Evolutionary conservation across 352 stramenopile species (phyloP).

Genomic region (Aphanomyces invadans): DNA sequence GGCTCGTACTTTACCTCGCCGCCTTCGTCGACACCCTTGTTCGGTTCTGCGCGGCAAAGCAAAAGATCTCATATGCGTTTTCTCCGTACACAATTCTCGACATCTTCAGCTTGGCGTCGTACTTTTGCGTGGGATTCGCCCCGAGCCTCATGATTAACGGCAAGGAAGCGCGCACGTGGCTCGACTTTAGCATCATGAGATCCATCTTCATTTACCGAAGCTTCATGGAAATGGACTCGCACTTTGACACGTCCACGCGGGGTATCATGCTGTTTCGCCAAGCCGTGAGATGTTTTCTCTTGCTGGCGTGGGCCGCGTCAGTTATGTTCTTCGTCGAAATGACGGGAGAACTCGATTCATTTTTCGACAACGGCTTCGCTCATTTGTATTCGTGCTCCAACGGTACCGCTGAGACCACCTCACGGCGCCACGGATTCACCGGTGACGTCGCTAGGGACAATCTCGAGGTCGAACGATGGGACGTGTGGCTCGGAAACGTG

Average conservation of each 20-base stretch:
- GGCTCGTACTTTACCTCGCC: conserved; percentile 52
- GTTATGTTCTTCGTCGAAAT: conserved; percentile 85
- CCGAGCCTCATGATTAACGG: conserved; percentile 44
- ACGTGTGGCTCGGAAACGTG: conserved; percentile 57
- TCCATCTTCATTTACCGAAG: conserved; percentile 72
- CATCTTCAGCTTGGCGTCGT: conserved; percentile 58
- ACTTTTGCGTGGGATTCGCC: conserved; percentile 68
- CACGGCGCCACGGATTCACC: conserved; percentile 2
- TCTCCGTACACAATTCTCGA: conserved; percentile 68
- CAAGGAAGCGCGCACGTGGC: conserved; percentile 57
- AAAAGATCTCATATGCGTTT: conserved; percentile 76
- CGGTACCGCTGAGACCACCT: conserved; percentile 46
- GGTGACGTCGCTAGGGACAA: background rate
- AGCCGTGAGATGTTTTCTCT: conserved; percentile 69
- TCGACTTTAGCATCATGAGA: conserved; percentile 82
- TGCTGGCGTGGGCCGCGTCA: conserved; percentile 73
- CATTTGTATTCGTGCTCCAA: conserved; percentile 64
- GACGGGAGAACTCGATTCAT: conserved; percentile 74
- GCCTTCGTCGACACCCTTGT: conserved; percentile 56
- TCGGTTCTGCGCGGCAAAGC: conserved; percentile 69
- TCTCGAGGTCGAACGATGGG: conserved; percentile 26
- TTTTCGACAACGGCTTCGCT: conserved; percentile 66
- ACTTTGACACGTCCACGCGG: conserved; percentile 57
- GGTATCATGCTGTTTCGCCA: conserved; percentile 77
- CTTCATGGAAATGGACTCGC: conserved; percentile 78